These are phyloP conservation scores for Wickerhamomyces sp. DNA, from an alignment of 1,139 yeast genomes.

Conservation along the genomic window DNA sequence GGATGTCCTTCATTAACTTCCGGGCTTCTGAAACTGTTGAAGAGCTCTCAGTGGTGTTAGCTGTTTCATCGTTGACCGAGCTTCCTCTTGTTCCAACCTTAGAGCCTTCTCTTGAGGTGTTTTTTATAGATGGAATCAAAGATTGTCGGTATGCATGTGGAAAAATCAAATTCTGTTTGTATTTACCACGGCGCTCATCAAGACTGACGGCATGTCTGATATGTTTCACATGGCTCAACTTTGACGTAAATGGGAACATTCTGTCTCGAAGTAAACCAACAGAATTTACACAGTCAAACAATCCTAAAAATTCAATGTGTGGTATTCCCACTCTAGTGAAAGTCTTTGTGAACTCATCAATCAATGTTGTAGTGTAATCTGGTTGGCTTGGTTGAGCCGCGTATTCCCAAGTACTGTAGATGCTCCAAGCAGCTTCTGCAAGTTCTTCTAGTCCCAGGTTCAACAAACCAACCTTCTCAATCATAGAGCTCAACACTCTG, in stretches of 20 bases:
- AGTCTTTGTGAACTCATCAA: constrained; percentile 46
- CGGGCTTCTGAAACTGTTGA: constrained; percentile 8
- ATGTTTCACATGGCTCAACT: constrained; percentile 46
- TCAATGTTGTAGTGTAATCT: constrained; percentile 36
- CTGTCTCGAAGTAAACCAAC: constrained; percentile 54
- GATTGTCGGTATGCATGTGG: constrained; percentile 35
- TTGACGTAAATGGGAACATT: constrained; percentile 51
- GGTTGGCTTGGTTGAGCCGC: constrained; percentile 50
- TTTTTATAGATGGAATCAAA: constrained; percentile 17
- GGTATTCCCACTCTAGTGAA: constrained; percentile 40
- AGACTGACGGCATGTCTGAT: constrained; percentile 61
- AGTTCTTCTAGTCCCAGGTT: constrained; percentile 48
- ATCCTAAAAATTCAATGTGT: constrained; percentile 50
- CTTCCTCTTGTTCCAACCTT: background rate
- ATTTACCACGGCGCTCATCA: constrained; percentile 60
- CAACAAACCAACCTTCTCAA: constrained; percentile 53
- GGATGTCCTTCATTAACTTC: constrained; percentile 8
- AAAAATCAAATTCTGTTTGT: constrained; percentile 48
- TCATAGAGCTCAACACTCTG: constrained; percentile 57
- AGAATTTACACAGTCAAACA: constrained; percentile 64
- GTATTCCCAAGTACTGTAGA: constrained; percentile 56
- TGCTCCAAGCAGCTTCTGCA: constrained; percentile 54
- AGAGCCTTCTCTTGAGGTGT: background rate
- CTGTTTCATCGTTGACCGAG: background rate
- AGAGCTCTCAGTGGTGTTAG: background rate